Conservation (phyloP, 1,284 basidiomycete species). For the Singerocomus inundabilis region DNA sequence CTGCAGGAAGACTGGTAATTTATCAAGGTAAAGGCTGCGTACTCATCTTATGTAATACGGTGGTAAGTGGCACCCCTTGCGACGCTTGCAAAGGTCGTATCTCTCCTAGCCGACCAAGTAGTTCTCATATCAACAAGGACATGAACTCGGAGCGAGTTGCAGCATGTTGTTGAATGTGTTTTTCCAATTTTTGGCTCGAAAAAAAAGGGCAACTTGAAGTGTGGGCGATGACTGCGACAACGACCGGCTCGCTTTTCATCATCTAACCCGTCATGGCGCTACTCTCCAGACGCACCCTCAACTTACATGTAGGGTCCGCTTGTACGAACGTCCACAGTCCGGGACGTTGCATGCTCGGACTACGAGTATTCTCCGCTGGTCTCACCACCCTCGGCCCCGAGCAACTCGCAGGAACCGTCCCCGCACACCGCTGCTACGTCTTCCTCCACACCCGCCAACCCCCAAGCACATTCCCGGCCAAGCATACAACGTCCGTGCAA, state of each 20-base stretch:
- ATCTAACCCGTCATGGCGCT: neutral
- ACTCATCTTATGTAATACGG: no score
- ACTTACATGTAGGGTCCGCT: neutral
- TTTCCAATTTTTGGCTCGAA: no score
- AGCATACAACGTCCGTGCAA: conserved; percentile 49
- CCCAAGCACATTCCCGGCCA: conserved; percentile 49
- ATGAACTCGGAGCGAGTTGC: no score
- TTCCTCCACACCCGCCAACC: conserved; percentile 53
- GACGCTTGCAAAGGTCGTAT: no score
- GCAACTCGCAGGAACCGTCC: conserved; percentile 43
- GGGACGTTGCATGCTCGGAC: neutral
- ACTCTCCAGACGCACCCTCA: neutral
- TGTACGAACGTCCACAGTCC: neutral
- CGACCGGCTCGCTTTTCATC: neutral
- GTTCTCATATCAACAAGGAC: no score
- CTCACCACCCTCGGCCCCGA: neutral
- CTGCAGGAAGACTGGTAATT: no score
- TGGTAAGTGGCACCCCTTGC: no score
- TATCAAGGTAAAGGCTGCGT: no score
- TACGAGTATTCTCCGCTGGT: conserved; percentile 11
- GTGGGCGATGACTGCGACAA: no score
- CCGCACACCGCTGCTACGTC: conserved; percentile 54
- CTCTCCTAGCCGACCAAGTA: no score
- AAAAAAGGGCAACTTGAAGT: no score
- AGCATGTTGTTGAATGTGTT: no score